Conservation (phyloP, 2,329 filamentous ascomycete genomes). For the Knoxdaviesia capensis region DNA sequence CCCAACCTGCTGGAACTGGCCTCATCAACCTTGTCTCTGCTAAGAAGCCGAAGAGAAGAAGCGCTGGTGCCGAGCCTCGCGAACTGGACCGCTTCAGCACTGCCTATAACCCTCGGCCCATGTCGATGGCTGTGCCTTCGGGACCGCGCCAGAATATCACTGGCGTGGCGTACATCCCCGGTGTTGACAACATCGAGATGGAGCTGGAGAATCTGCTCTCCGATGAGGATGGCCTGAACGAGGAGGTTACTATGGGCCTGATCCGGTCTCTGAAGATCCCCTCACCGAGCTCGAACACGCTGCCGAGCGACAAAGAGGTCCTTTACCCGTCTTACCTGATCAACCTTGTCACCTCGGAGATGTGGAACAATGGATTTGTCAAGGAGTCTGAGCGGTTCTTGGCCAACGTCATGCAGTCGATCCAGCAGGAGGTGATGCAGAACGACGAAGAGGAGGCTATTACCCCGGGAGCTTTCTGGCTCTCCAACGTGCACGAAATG, state of each 20-base stretch:
- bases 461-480: conserved; percentile 94
- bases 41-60: conserved; percentile 91
- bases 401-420: conserved; percentile 98
- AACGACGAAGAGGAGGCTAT: conserved; percentile 94
- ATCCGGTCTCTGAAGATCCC: conserved; percentile 96
- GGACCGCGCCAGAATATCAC: conserved; percentile 51
- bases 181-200: conserved; percentile 77
- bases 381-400: conserved; percentile 98
- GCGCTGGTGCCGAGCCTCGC: conserved; percentile 69
- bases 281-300: conserved; percentile 63
- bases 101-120: conserved; percentile 82
- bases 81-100: conserved; percentile 79
- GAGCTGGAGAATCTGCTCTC: conserved; percentile 87
- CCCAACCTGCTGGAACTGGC: conserved; percentile 28
- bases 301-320: conserved; percentile 94
- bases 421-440: conserved; percentile 98
- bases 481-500: conserved; percentile 99
- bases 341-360: conserved; percentile 96
- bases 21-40: conserved; percentile 93
- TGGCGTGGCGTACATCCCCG: conserved; percentile 58
- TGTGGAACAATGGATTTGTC: conserved; percentile 99
- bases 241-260: conserved; percentile 89
- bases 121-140: conserved; percentile 77
- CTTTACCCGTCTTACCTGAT: conserved; percentile 97
- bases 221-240: conserved; percentile 88